Conservation (phyloP, 768 basidiomycete species). For the Melanogaster broomeanus region DNA sequence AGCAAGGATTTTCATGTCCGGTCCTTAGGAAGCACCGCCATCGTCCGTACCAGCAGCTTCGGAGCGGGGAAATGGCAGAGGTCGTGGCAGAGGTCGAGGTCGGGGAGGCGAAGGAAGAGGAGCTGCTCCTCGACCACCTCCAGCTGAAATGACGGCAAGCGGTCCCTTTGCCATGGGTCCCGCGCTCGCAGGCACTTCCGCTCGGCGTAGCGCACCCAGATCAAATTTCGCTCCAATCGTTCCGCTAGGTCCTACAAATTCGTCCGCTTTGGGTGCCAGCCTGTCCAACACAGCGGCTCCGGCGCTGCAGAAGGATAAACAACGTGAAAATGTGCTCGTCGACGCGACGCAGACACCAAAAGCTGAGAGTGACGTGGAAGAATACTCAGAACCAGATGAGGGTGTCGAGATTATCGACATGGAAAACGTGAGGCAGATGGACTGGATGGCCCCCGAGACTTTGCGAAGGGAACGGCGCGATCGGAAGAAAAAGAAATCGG, state of each 20-base stretch:
- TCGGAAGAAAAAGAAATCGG: conserved; percentile 35
- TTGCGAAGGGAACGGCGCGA: conserved; percentile 51
- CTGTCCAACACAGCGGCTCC: conserved; percentile 54
- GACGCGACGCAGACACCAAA: conserved; percentile 31
- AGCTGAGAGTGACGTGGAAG: conserved; percentile 56
- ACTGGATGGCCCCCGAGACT: conserved; percentile 88
- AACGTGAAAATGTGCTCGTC: conserved; percentile 25
- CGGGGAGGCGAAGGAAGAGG: conserved; percentile 56
- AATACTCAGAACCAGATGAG: conserved; percentile 86
- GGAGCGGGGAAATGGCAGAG: conserved; percentile 45
- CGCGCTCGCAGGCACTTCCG: conserved; percentile 58
- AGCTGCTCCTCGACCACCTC: conserved; percentile 44
- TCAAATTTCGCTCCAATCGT: conserved; percentile 56
- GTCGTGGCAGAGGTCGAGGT: conserved; percentile 51
- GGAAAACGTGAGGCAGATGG: conserved; percentile 73
- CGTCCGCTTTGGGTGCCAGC: conserved; percentile 45
- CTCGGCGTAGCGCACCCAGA: conserved; percentile 50
- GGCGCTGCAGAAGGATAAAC: conserved; percentile 47
- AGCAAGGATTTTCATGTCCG: conserved; percentile 5
- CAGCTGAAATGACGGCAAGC: conserved; percentile 78
- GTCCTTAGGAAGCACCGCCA: conserved; percentile 49
- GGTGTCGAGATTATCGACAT: conserved; percentile 88
- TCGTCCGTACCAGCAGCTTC: conserved; percentile 32
- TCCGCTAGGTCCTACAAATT: conserved; percentile 39
- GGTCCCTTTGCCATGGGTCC: conserved; percentile 90